These are phyloP conservation scores for Chalciporus piperatoides DNA, from an alignment of 1,284 basidiomycete species.

Conservation along the genomic window DNA sequence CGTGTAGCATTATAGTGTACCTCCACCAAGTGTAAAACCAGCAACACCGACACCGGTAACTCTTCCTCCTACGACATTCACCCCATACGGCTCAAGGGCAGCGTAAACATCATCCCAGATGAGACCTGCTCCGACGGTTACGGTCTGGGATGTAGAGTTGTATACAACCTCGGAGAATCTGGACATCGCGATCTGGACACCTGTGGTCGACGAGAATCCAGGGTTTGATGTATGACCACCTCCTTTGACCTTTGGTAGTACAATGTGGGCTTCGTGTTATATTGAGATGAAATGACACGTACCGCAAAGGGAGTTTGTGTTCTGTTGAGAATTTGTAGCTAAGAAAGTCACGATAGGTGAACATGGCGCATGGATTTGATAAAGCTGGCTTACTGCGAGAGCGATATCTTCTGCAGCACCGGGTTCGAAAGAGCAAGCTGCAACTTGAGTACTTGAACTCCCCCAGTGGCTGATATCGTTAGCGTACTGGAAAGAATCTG, in stretches of 20 bases:
- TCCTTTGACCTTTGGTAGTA: too few relatives aligned
- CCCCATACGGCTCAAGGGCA: slow-evolving; percentile 40
- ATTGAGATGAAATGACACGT: neutral
- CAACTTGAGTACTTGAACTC: slow-evolving; percentile 38
- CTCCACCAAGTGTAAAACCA: slow-evolving; percentile 41
- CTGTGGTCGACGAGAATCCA: too few relatives aligned
- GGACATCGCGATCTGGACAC: slow-evolving; percentile 51
- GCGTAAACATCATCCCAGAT: slow-evolving; percentile 59
- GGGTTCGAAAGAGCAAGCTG: slow-evolving; percentile 51
- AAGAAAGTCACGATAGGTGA: neutral
- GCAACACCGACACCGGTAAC: slow-evolving; percentile 54
- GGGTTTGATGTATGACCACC: too few relatives aligned
- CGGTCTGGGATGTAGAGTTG: slow-evolving; percentile 30
- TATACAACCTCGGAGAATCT: slow-evolving; percentile 15
- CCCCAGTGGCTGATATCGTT: slow-evolving; percentile 46
- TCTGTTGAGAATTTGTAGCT: slow-evolving; percentile 15
- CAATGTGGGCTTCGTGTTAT: too few relatives aligned
- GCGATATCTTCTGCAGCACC: slow-evolving; percentile 18
- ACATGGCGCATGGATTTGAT: slow-evolving; percentile 15
- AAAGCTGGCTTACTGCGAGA: too few relatives aligned
- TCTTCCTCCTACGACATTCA: slow-evolving; percentile 52
- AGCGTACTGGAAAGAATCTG: slow-evolving; percentile 29
- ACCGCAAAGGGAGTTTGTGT: slow-evolving; percentile 13
- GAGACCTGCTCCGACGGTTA: slow-evolving; percentile 45
- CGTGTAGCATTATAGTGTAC: too few relatives aligned